These are phyloP conservation scores for Epichloe coenophiala DNA, from an alignment of 2,329 filamentous ascomycete genomes.

Conservation along the genomic window DNA sequence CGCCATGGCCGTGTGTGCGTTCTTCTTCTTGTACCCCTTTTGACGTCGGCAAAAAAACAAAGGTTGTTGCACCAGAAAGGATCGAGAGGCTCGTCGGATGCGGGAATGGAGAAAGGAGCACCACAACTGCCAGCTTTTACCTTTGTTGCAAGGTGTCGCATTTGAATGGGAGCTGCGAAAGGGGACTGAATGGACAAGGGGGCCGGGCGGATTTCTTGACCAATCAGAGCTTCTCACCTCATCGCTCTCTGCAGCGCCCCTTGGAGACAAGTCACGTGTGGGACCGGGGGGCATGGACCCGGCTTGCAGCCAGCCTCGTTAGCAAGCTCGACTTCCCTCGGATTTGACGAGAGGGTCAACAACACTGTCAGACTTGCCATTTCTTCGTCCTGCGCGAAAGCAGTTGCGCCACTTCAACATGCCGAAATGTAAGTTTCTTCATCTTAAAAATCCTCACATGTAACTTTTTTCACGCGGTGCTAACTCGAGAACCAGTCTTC, in stretches of 20 bases:
- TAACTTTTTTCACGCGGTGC: background rate
- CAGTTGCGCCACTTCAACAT: background rate
- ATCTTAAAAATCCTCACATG: background rate
- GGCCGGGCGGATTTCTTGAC: background rate
- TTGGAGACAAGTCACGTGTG: background rate
- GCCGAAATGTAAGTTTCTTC: slow-evolving; percentile 5
- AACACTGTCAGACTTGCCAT: background rate
- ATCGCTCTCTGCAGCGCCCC: background rate
- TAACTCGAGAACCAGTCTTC: slow-evolving; percentile 13
- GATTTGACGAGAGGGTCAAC: no score
- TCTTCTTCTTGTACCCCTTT: background rate
- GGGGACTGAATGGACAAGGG: background rate
- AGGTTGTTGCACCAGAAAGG: slow-evolving; percentile 5
- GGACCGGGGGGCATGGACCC: no score
- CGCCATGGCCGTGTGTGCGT: slow-evolving; percentile 27
- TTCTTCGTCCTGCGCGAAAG: background rate
- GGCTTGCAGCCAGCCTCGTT: no score
- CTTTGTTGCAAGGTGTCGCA: slow-evolving; percentile 6
- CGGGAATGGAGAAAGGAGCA: background rate
- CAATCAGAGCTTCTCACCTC: background rate
- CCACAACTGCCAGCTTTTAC: background rate
- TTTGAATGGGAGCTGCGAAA: background rate
- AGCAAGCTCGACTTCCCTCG: no score
- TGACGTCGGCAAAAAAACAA: background rate
- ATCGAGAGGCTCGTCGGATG: background rate